Evolutionary conservation across 2,329 filamentous ascomycete genomes (phyloP).

Genomic region (Tympanopsis confertula): DNA sequence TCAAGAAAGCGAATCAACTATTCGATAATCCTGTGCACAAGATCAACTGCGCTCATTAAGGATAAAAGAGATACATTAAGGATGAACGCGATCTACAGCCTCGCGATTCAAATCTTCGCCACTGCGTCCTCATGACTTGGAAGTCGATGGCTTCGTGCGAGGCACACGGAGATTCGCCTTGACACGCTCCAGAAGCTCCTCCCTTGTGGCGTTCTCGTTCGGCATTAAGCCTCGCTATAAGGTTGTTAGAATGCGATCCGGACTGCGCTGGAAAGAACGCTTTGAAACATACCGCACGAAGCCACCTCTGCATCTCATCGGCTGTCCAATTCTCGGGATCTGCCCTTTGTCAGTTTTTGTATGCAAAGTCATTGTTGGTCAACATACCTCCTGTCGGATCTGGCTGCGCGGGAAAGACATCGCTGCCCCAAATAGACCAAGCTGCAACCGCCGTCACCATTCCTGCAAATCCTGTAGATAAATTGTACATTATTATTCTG

Average conservation of each 20-base stretch:
- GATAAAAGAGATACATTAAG: too few species aligned
- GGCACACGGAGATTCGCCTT: slow-evolving; percentile 1
- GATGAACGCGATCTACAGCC: too few species aligned
- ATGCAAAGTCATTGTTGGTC: neutral
- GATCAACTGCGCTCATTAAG: too few species aligned
- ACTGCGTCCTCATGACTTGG: too few species aligned
- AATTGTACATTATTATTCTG: neutral
- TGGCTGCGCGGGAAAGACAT: neutral
- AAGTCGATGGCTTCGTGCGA: too few species aligned
- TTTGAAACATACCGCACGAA: neutral
- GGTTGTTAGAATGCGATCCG: neutral
- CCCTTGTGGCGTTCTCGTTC: neutral
- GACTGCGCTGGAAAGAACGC: neutral
- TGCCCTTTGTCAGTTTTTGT: neutral
- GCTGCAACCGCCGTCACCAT: neutral
- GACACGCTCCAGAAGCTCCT: neutral
- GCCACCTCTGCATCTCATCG: slow-evolving; percentile 1
- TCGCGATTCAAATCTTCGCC: too few species aligned
- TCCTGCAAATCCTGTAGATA: neutral
- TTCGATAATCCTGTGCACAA: too few species aligned
- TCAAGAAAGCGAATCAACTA: too few species aligned
- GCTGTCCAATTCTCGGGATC: slow-evolving; percentile 1
- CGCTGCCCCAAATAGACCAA: slow-evolving; percentile 1
- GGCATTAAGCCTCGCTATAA: neutral
- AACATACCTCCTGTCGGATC: neutral